A percentile compares a stretch with the other conserved stretches of the same genome.
Evolutionary conservation across 208 protist species (phyloP).

Genomic region (Acanthamoeba culbertsoni): DNA sequence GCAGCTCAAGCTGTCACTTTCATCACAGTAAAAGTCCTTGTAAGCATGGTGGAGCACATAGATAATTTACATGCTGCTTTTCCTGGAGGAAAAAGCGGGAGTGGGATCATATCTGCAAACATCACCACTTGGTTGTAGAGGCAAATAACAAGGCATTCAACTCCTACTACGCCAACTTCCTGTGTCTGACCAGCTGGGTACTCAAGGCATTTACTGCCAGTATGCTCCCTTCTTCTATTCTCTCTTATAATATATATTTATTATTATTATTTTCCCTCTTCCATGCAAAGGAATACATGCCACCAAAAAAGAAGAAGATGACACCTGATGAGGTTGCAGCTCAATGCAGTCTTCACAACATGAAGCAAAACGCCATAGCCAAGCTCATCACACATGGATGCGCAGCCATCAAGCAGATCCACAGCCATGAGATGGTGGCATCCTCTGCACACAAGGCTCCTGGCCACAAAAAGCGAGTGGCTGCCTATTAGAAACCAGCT

Average conservation of each 20-base stretch:
- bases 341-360: background rate
- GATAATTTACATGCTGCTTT: background rate
- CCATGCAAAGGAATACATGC: background rate
- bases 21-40: no score
- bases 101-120: background rate
- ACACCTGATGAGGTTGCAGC: background rate
- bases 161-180: background rate
- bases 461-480: background rate
- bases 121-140: background rate
- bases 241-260: background rate
- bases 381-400: background rate
- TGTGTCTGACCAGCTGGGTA: background rate
- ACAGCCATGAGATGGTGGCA: background rate
- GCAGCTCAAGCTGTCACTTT: no score
- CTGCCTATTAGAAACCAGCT: no score
- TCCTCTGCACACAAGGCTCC: background rate
- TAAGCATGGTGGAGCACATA: background rate
- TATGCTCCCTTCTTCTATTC: background rate
- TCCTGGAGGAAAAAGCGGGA: background rate
- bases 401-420: constrained; percentile 16
- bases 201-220: background rate
- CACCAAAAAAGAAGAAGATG: background rate
- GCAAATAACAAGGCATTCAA: background rate
- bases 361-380: background rate
- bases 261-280: background rate